phyloP scores from a whole-genome alignment of 1,139 yeast species.

The Williopsis jadinii region DNA sequence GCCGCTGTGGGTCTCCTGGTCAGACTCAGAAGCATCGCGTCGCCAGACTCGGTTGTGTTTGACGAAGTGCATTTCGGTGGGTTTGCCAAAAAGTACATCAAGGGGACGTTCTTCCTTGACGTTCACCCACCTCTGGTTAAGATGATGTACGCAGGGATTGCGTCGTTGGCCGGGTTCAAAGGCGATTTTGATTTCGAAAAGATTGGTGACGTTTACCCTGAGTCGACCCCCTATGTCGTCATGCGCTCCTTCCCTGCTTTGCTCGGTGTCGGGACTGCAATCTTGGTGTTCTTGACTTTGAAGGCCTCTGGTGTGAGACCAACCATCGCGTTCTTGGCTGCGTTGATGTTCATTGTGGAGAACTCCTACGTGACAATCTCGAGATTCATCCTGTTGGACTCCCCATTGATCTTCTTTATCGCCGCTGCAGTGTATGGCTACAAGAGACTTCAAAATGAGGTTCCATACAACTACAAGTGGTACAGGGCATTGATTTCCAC shows the following conservation, averaged over 20 bases:
- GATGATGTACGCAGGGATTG: constrained; percentile 78
- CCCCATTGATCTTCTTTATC: constrained; percentile 86
- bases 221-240: constrained; percentile 58
- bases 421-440: constrained; percentile 78
- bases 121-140: constrained; percentile 94
- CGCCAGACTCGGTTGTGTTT: constrained; percentile 81
- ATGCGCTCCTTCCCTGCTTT: constrained; percentile 87
- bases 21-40: constrained; percentile 53
- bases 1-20: constrained; percentile 47
- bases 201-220: constrained; percentile 63
- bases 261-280: constrained; percentile 73
- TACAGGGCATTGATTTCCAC: constrained; percentile 63
- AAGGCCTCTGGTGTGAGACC: constrained; percentile 84
- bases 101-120: constrained; percentile 76
- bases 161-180: constrained; percentile 62
- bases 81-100: constrained; percentile 67
- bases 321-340: constrained; percentile 60
- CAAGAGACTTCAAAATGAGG: constrained; percentile 74
- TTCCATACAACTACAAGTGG: constrained; percentile 68
- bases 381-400: constrained; percentile 81
- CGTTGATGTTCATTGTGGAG: constrained; percentile 67
- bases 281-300: constrained; percentile 73
- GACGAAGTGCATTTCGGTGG: constrained; percentile 90
- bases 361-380: constrained; percentile 86
- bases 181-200: constrained; percentile 68